Base-by-base conservation (phyloP, 2,329 filamentous ascomycete genomes). In the Tolypocladium guangdongense region DNA sequence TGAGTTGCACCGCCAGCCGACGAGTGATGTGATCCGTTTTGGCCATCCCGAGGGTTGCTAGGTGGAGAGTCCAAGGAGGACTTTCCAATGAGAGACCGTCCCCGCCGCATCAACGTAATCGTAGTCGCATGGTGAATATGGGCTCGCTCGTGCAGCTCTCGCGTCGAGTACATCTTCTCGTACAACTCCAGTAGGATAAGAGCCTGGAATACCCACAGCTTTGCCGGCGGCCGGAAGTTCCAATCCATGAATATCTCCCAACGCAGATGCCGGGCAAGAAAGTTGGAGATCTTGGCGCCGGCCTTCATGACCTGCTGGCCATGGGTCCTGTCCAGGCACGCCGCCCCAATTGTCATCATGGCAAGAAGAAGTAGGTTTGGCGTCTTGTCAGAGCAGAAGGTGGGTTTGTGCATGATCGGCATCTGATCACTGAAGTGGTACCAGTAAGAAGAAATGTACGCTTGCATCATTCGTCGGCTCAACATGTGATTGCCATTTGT, bases 111-210 rank as follows among this genome's bases (percentile, higher is more conserved):
- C 55, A 97, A 74, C 0, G 91, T 96, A 58, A 99, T 83, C 0
- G 91, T 96, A 0, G 92, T 96, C 16, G 92, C 92, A 66, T 99
- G 93, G 64, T 97, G 92, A 47, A 97, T 96, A 62, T 97, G 92
- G 1, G 92, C 92, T 59, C 93, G 81, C 70, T 99, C 93, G 68
- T 99, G 93, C 35, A 97, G 75, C 55, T 89, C 86, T 58, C 91
- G 81, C 0, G 92, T 96, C 39, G 90, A 93, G 68, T 92, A 97
- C 87, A 96, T 93, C 76, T 99, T 99, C 72, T 99, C 93, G 63
- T 95, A 97, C 0, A 96, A 74, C 67, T 99, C 93, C 14, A 97
- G 77, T 6, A 97, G 77, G 5, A 97, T 75, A 51, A 97, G 73
- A 1, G 92, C 86, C 67, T 97, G 93, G 71, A 97, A 97, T 0